These are phyloP conservation scores for Triglochin maritima DNA, from an alignment of 106 monocot species.

Conservation along the genomic window DNA sequence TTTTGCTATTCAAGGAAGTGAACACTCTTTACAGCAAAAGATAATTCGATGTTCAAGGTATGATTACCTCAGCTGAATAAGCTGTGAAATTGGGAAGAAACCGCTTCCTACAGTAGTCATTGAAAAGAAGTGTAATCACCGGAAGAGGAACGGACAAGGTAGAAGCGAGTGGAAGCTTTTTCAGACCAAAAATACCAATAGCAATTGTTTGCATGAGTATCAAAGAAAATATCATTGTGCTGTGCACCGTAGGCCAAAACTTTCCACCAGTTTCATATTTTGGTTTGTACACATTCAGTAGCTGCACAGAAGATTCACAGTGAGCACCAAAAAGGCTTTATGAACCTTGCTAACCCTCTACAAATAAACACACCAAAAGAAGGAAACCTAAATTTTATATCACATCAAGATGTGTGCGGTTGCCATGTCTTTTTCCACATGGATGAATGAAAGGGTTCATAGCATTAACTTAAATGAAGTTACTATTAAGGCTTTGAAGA, in stretches of 20 bases:
- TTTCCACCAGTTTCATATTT: conserved; percentile 88
- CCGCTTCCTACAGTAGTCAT: conserved; percentile 78
- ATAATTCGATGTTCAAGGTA: background rate
- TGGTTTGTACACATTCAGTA: conserved; percentile 73
- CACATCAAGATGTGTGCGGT: too few species aligned
- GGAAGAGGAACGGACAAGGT: conserved; percentile 78
- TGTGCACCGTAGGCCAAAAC: conserved; percentile 92
- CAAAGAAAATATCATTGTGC: conserved; percentile 74
- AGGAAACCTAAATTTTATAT: too few species aligned
- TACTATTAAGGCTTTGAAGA: too few species aligned
- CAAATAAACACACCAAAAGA: too few species aligned
- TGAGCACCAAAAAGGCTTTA: background rate
- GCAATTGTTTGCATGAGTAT: conserved; percentile 85
- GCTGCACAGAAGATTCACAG: conserved; percentile 29
- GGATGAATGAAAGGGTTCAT: too few species aligned
- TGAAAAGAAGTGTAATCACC: conserved; percentile 69
- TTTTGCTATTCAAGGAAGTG: too few species aligned
- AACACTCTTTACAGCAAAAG: too few species aligned
- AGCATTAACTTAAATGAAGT: too few species aligned
- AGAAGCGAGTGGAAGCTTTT: conserved; percentile 76
- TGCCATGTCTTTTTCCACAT: too few species aligned
- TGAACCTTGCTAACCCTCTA: too few species aligned
- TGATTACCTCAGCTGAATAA: conserved; percentile 69
- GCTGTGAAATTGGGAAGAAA: conserved; percentile 67
- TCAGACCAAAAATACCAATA: conserved; percentile 83